Base-by-base conservation (phyloP, 2,329 filamentous ascomycete genomes). In the Cercospora sp. region DNA sequence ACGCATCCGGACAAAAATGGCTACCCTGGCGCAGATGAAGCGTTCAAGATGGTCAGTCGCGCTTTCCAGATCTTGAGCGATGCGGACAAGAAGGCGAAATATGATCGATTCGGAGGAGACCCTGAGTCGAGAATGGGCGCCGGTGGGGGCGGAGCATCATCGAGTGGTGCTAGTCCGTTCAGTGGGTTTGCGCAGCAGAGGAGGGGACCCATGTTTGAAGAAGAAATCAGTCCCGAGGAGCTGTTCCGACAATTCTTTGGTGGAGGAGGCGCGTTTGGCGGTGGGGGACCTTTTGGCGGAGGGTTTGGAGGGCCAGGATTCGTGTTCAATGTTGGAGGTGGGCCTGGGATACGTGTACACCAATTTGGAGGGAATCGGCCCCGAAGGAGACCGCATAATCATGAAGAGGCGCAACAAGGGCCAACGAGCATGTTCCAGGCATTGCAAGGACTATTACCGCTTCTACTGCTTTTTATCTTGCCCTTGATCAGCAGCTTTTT, bases 1-100 rank as follows among this genome's bases (percentile, higher is more conserved):
- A 99, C 95, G 68, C 95, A 99, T 84, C 95, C 95, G 71, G 95
- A 99, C 84, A 99, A 99, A 85, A 99, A 99, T 85, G 94, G 94
- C 61, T 94, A 97, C 79, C 90, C 94, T 42, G 89, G 96, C 68
- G 94, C 95, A 65, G 95, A 97, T 79, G 95, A 99, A 83, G 95
- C 95, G 33, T 99, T 99, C 84, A 99, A 99, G 84, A 86, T 97
- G 91, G 93, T 99, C 26, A 91, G 92, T 76, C 87, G 93, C 75
- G 95, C 95, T 16, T 99, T 99, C 79, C 91, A 96, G 74, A 89
- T 98, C 63, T 84, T 99, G 60, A 94, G 93, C 69, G 95, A 99
- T 79, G 87, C 93, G 77, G 94, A 98, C 72, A 98, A 98, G 88
- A 91, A 93, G 78, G 85, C 90, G 16, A 93, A 91, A 80, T 99